Conservation (phyloP, 768 basidiomycete species). For the Lentinula boryana region DNA sequence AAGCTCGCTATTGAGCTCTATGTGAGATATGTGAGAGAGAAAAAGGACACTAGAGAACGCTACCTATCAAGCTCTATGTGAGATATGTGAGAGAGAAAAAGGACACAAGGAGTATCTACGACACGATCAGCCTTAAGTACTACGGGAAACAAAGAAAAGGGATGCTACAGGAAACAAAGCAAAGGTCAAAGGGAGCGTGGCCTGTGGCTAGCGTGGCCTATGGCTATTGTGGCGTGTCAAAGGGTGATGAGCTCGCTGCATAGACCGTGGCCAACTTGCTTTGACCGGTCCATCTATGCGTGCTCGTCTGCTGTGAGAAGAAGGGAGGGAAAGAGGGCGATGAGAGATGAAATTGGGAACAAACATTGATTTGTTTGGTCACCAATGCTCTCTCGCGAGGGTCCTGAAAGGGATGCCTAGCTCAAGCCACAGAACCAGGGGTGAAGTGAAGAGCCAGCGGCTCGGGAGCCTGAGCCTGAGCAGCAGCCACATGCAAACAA, state of each 20-base stretch:
- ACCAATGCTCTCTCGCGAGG: not conserved
- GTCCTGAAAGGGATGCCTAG: not conserved
- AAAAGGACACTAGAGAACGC: no score
- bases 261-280: no score
- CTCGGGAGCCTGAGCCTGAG: no score
- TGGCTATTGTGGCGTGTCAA: no score
- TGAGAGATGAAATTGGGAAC: not conserved
- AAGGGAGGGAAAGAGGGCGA: not conserved
- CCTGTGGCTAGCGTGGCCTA: not conserved
- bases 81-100: not conserved
- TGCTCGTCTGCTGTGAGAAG: not conserved
- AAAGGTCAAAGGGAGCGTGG: not conserved
- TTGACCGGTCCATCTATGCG: not conserved
- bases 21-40: no score
- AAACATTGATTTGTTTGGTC: not conserved
- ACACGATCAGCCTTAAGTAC: not conserved
- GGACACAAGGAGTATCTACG: not conserved
- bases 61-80: no score
- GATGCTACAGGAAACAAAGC: no score
- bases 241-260: no score
- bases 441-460: not conserved
- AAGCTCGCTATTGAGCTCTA: no score
- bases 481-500: slow-evolving; percentile 20
- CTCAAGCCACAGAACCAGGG: slow-evolving; percentile 2
- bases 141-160: not conserved